Evolutionary conservation across 345 rosid genomes (phyloP).

Genomic region (Lepidium didymum): DNA sequence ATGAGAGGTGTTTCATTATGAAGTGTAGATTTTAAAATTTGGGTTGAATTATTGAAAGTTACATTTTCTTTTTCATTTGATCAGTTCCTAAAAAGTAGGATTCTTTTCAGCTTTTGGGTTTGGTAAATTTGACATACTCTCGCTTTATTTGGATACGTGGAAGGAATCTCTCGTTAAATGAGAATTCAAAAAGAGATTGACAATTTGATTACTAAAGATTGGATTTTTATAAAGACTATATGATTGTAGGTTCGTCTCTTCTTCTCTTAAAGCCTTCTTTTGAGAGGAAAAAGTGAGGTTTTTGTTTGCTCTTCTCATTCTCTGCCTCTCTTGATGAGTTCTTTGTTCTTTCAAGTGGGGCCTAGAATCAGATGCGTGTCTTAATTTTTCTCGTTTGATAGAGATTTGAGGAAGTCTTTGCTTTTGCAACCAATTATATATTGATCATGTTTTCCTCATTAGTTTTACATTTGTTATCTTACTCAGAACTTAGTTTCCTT

Average conservation of each 20-base stretch:
- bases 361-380: constrained; percentile 24
- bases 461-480: neutral
- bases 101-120: constrained; percentile 16
- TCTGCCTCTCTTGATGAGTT: constrained; percentile 4
- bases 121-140: constrained; percentile 26
- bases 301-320: constrained; percentile 16
- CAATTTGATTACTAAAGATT: neutral
- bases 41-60: neutral
- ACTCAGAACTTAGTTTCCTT: neutral
- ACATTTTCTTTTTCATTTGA: constrained; percentile 13
- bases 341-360: constrained; percentile 18
- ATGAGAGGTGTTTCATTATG: neutral
- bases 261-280: constrained; percentile 7
- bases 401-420: constrained; percentile 10
- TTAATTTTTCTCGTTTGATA: neutral
- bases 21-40: neutral
- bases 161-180: constrained; percentile 18
- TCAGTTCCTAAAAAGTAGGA: constrained; percentile 8
- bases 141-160: constrained; percentile 23
- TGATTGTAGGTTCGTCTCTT: constrained; percentile 18
- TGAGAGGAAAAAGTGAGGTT: neutral
- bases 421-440: constrained; percentile 9
- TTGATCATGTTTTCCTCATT: constrained; percentile 4
- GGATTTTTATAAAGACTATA: neutral
- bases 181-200: neutral